Conservation (phyloP, 2,329 filamentous ascomycete genomes). For the Cordyceps cicadae region DNA sequence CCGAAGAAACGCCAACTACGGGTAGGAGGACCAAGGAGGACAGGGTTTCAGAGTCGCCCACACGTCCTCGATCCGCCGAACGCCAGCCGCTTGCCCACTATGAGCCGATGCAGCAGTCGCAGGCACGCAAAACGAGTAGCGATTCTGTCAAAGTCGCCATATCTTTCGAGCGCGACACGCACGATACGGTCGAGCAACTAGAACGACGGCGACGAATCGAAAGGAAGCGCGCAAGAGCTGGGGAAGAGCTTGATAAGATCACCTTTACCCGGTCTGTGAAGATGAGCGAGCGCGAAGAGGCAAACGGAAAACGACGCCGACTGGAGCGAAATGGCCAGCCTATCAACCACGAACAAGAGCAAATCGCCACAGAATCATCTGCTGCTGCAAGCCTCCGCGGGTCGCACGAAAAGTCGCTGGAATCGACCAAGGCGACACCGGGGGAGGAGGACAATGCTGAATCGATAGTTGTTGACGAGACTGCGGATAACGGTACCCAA, state of each 20-base stretch:
- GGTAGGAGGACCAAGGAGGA: conserved; percentile 21
- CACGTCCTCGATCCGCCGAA: conserved; percentile 17
- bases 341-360: background rate
- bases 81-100: conserved; percentile 33
- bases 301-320: conserved; percentile 18
- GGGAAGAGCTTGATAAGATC: conserved; percentile 34
- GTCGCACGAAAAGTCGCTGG: conserved; percentile 18
- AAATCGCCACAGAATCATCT: background rate
- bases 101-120: conserved; percentile 38
- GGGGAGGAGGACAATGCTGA: conserved; percentile 18
- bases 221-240: conserved; percentile 31
- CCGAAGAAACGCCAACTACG: conserved; percentile 21
- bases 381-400: conserved; percentile 15
- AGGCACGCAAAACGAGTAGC: conserved; percentile 29
- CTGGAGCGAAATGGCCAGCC: background rate
- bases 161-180: conserved; percentile 27
- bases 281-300: conserved; percentile 17
- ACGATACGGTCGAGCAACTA: conserved; percentile 34
- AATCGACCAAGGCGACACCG: conserved; percentile 28
- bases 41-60: conserved; percentile 30
- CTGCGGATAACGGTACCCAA: conserved; percentile 12
- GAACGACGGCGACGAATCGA: conserved; percentile 30
- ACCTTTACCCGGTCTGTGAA: conserved; percentile 23
- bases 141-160: conserved; percentile 18
- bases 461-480: conserved; percentile 1